A percentile compares a stretch with the other conserved stretches of the same genome.
Evolutionary conservation across 1,284 basidiomycete species (phyloP).

Genomic region (Ganoderma boninense): DNA sequence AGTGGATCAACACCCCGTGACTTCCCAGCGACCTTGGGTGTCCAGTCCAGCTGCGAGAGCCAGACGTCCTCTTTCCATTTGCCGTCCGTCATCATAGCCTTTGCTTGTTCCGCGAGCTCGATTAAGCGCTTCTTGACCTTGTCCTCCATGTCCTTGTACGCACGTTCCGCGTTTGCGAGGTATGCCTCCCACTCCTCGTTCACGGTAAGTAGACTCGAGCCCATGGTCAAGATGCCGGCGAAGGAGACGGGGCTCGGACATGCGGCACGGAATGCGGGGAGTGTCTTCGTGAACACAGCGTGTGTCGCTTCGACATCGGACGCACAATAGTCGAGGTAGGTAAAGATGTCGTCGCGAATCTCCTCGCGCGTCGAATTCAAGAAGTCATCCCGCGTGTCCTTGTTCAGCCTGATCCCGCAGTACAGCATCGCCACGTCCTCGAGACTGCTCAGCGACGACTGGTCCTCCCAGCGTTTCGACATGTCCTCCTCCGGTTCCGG

Average conservation of each 20-base stretch:
- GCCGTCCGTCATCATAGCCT: constrained; percentile 54
- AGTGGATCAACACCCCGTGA: constrained; percentile 59
- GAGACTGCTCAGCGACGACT: constrained; percentile 93
- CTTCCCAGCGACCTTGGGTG: constrained; percentile 84
- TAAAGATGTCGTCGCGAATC: constrained; percentile 73
- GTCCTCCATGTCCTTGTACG: constrained; percentile 81
- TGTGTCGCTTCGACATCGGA: constrained; percentile 89
- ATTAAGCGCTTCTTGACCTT: constrained; percentile 76
- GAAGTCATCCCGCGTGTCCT: constrained; percentile 84
- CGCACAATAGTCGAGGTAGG: constrained; percentile 91
- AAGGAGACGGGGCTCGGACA: constrained; percentile 97
- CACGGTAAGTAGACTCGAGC: constrained; percentile 91
- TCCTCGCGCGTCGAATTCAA: constrained; percentile 69
- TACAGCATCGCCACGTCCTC: constrained; percentile 93
- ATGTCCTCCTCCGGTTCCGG: constrained; percentile 51
- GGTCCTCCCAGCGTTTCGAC: constrained; percentile 87
- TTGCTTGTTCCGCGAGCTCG: constrained; percentile 73
- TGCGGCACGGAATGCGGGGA: constrained; percentile 85
- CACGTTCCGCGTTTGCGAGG: constrained; percentile 78
- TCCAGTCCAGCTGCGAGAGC: constrained; percentile 95
- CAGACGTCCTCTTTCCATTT: constrained; percentile 84
- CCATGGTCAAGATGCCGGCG: constrained; percentile 92
- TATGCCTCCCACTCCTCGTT: constrained; percentile 92
- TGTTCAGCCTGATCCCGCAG: constrained; percentile 85
- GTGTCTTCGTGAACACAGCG: constrained; percentile 79